A percentile compares a stretch with the other conserved stretches of the same genome.
phyloP scores from a whole-genome alignment of 2,329 filamentous ascomycete genomes.

The Diaporthe destruens region DNA sequence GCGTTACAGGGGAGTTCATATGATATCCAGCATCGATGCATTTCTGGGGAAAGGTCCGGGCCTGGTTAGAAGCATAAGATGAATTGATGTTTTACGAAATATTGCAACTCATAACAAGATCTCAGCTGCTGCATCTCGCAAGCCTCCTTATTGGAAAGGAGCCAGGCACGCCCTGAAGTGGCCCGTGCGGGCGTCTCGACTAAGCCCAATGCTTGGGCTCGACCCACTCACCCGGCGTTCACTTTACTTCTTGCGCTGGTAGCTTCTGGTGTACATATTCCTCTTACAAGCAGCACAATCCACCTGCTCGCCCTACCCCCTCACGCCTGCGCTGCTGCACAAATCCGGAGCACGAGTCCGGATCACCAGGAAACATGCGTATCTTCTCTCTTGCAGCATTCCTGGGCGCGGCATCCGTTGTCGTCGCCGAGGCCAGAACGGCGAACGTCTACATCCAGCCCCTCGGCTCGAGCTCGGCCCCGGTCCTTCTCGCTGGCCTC shows the following conservation, averaged over 20 bases:
- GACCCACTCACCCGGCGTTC: not conserved
- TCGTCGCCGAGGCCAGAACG: slow-evolving; percentile 57
- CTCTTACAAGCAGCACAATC: not conserved
- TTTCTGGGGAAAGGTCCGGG: slow-evolving; percentile 25
- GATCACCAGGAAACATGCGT: slow-evolving; percentile 40
- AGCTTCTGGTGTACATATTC: not conserved
- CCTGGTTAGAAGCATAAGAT: slow-evolving; percentile 31
- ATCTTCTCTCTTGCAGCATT: slow-evolving; percentile 44
- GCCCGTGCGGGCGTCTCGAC: slow-evolving; percentile 5
- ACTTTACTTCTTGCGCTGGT: not conserved
- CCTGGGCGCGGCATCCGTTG: slow-evolving; percentile 58
- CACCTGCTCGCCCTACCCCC: not conserved
- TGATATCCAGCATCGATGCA: slow-evolving; percentile 8
- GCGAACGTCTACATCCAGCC: slow-evolving; percentile 68
- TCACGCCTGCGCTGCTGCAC: not conserved
- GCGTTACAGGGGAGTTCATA: not conserved
- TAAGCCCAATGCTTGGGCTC: not conserved
- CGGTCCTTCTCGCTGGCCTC: slow-evolving; percentile 67
- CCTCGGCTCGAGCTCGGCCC: slow-evolving; percentile 52
- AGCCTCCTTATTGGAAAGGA: not conserved
- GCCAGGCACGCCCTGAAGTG: not conserved
- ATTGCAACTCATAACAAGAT: not conserved
- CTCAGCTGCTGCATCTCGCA: not conserved
- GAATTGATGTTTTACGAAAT: slow-evolving; percentile 36
- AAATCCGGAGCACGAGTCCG: not conserved